Conservation (phyloP, 768 basidiomycete genomes). For the Podaxis sp. region DNA sequence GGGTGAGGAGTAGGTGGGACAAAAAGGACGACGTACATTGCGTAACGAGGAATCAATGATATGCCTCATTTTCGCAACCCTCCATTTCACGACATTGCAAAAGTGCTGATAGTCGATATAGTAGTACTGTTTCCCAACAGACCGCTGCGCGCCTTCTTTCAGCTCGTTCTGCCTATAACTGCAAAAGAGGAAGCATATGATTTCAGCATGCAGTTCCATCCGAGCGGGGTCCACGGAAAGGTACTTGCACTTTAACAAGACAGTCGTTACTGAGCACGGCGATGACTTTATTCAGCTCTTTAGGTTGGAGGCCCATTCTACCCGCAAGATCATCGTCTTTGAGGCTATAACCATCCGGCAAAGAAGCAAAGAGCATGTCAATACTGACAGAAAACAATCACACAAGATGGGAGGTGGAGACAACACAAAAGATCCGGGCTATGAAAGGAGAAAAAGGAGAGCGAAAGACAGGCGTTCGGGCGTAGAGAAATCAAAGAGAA, state of each 20-base stretch:
- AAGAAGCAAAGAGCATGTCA: constrained; percentile 12
- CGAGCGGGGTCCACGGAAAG: not conserved
- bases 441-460: not conserved
- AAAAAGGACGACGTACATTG: constrained; percentile 56
- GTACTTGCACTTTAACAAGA: constrained; percentile 71
- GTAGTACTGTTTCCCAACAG: constrained; percentile 89
- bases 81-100: constrained; percentile 98
- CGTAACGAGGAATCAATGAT: constrained; percentile 87
- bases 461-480: not conserved
- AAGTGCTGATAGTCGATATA: constrained; percentile 95
- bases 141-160: constrained; percentile 85
- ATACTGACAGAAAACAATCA: constrained; percentile 17
- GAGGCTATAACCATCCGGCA: constrained; percentile 48
- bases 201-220: not conserved
- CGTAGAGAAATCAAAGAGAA: constrained; percentile 13
- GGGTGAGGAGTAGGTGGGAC: not conserved
- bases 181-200: not conserved
- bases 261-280: constrained; percentile 78
- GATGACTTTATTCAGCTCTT: constrained; percentile 88
- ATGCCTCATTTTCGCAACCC: constrained; percentile 88
- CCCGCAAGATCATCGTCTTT: constrained; percentile 95
- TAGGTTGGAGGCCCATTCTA: constrained; percentile 83
- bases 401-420: constrained; percentile 16
- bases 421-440: constrained; percentile 12
- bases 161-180: constrained; percentile 92